Base-by-base conservation (phyloP, 176 grass and related monocot genomes). In the Musa schizocarpa region DNA sequence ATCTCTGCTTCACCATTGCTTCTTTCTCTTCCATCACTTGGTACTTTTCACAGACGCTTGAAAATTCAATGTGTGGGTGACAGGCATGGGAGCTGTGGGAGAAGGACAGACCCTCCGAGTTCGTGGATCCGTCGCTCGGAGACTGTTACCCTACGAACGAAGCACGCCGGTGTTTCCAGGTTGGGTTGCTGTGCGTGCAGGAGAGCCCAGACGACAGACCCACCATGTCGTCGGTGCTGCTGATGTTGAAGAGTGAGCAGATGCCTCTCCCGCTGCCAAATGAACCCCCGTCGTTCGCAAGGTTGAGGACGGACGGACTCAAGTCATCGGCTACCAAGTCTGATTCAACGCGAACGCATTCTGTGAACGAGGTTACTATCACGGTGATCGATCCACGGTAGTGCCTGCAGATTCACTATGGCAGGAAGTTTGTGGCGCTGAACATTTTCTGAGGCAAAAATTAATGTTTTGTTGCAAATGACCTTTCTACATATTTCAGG, bases 11-110 rank as follows among this genome's bases (percentile, higher is more conserved):
- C 29, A 34, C 29, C 29, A 34, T 34, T 3, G 3, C 29, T 34
- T 34, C 29, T 34, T 34, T 34, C 29, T 34, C 29, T 11, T 54
- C 53, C 53, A 13, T 54, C 11, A 54, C 29, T 34, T 54, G 53
- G 53, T 13, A 54, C 12, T 54, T 13, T 13, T 11, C 2, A 51
- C 25, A 50, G 11, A 17, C 21, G n/a, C 34, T 16, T n/a, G 9
- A 20, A 10, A 11, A 50, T 19, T 14, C 3, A 13, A 8, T n/a
- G 68, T 13, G 14, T 51, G 29, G 51, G 52, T 50, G 63, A 26
- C 81, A 99, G 95, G 95, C 88, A 1, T 99, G 95, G 95, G 79
- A 75, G 71, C 64, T 94, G 34, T 99, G 90, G 90, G 78, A 11
- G 16, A 72, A 80, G 72, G 88, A 99, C 69, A 83, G 17, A 52